Evolutionary conservation across 2,329 filamentous ascomycete species (phyloP), one percentile per base, ranked within the genome.

Genomic region (Verticillium nubilum): DNA sequence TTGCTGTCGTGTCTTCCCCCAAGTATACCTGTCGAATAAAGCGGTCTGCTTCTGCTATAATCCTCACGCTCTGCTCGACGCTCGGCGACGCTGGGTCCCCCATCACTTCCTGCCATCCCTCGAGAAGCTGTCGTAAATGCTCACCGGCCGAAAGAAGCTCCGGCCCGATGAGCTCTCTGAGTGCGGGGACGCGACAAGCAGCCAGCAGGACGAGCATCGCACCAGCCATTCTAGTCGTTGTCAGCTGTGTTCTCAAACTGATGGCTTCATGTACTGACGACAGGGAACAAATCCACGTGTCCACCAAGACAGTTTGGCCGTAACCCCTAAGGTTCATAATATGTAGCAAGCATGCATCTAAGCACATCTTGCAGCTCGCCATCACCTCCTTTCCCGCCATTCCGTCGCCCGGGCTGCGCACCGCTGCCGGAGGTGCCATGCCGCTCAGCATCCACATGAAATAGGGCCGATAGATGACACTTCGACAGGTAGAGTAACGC

Each of bases 241-340:
- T 52, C 33, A 54, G 52, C 3, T 0, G 4, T 0, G 7, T 56
- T 15, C 1, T 15, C n/a, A 19, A 12, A 6, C n/a, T 50, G 19
- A 10, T 10, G 7, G 17, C 9, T 4, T 25, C 42, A 28, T 19
- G 3, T 1, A 72, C 77, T 66, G 68, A 82, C 79, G 79, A 82
- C 0, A 83, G 64, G 0, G 79, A 80, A 53, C 80, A 83, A 25
- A 83, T 82, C 80, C 80, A 83, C 0, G 79, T 81, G 63, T 83
- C 80, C 1, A 83, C 74, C 33, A 83, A 66, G 0, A 83, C 74
- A 0, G 80, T 83, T 54, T 83, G 80, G 0, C 76, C 70, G 58
- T 80, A 81, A 0, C 76, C 75, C 25, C 76, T 65, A 3, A 83
- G 62, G 42, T 82, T 80, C 47, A 80, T 66, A 0, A 81, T 79